Percentiles rank a stretch among this genome's conserved stretches.
These are phyloP conservation scores for Pseudocercospora ulei DNA, from an alignment of 2,329 filamentous ascomycete genomes.

Conservation along the genomic window DNA sequence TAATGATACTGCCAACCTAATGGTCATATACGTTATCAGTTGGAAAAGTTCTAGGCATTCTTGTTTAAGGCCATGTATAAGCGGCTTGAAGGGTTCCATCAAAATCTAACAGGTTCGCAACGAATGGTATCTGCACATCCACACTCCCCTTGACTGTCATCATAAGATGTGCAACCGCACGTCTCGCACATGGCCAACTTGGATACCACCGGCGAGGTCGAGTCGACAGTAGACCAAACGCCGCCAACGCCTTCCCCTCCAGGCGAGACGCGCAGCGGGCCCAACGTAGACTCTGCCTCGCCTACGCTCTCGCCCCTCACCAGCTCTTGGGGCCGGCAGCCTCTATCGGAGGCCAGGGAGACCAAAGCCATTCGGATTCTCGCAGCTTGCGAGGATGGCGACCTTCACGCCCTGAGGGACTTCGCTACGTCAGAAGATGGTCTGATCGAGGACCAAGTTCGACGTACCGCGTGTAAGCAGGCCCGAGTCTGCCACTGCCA, in stretches of 20 bases:
- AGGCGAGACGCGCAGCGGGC: neutral
- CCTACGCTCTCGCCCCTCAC: conserved; percentile 1
- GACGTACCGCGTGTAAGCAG: conserved; percentile 61
- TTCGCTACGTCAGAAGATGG: conserved; percentile 41
- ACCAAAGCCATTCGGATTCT: conserved; percentile 30
- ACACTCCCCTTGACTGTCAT: neutral
- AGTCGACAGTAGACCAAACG: conserved; percentile 6
- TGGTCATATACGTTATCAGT: no score
- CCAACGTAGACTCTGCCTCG: neutral
- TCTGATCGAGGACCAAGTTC: conserved; percentile 47
- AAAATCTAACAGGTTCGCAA: no score
- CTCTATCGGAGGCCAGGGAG: conserved; percentile 12
- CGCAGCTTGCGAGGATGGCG: conserved; percentile 36
- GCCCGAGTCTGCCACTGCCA: neutral
- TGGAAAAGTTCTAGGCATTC: no score
- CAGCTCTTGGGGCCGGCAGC: neutral
- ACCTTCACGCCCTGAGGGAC: conserved; percentile 36
- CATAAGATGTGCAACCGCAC: conserved; percentile 7
- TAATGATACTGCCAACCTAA: no score
- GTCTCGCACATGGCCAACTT: conserved; percentile 9
- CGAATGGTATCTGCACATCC: neutral
- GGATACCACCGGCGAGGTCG: conserved; percentile 8
- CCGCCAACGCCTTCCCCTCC: conserved; percentile 1
- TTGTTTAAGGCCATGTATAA: no score
- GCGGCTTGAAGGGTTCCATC: no score